Base-by-base conservation (phyloP, 2,329 filamentous ascomycete genomes). In the Aureobasidium zeae region DNA sequence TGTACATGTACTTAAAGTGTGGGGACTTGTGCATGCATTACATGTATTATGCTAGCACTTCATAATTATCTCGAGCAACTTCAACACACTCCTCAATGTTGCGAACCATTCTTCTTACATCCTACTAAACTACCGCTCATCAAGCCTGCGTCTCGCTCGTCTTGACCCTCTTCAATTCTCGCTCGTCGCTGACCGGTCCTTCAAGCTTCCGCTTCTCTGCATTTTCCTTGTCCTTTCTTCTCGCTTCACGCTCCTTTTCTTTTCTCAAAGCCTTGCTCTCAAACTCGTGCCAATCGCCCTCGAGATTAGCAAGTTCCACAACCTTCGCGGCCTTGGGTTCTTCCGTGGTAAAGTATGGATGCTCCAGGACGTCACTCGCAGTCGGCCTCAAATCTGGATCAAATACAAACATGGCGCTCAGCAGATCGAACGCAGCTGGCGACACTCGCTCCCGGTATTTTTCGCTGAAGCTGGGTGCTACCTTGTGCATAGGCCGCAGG, bases 231-330 rank as follows among this genome's bases (percentile, higher is more conserved):
- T 56, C 61, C 41, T 57, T 64, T 33, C 66, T 64, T 42, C 73
- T 63, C 13, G 68, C 69, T 54, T 79, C 76, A 49, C 73, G 71
- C 48, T 91, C 86, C 54, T 87, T 89, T 62, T 95, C 88, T 53
- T 91, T 91, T 22, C 91, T 75, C 19, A 94, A 71, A 12, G 87
- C 88, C 66, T 98, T 98, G 45, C 86, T 94, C 66, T 98, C 91
- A 56, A 96, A 94, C 60, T 98, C 91, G 59, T 98, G 91, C 91
- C 91, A 98, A 55, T 98, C 91, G 16, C 91, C 91, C 54, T 91
- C 78, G 21, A 98, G 73, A 36, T 80, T 70, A 48, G 81, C 79
- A 37, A 98, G 74, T 79, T 94, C 88, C 51, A 81, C 70, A 29
- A 87, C 85, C 57, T 93, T 86, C 56, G 75, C 76, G 16, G 88